phyloP scores from a whole-genome alignment of 768 basidiomycete genomes.

The Candolleomyces aberdarensis region DNA sequence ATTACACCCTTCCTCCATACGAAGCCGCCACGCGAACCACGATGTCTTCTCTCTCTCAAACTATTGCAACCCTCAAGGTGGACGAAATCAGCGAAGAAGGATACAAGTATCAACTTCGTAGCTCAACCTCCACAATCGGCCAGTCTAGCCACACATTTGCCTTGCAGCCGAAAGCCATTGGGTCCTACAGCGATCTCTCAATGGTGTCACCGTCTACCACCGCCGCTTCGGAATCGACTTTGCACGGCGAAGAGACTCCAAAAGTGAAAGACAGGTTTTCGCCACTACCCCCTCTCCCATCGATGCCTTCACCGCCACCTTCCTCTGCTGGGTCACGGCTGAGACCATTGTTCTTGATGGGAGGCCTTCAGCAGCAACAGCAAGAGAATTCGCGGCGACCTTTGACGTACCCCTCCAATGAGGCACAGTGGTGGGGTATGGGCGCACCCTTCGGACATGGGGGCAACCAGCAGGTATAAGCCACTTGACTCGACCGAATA shows the following conservation, averaged over 20 bases:
- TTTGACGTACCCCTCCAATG: slow-evolving; percentile 4
- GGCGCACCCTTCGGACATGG: no score
- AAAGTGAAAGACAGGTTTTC: neutral
- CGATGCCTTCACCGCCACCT: neutral
- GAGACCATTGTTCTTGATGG: neutral
- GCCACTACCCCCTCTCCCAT: neutral
- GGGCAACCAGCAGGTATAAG: no score
- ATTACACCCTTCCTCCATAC: slow-evolving; percentile 7
- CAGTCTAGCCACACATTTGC: neutral
- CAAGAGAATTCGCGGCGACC: neutral
- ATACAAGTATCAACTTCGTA: neutral
- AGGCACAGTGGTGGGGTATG: neutral
- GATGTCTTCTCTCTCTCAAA: neutral
- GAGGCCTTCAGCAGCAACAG: no score
- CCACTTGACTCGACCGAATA: no score
- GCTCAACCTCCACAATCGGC: neutral
- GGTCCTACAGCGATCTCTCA: slow-evolving; percentile 11
- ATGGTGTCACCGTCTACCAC: neutral
- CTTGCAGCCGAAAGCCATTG: slow-evolving; percentile 8
- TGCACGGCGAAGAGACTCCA: neutral
- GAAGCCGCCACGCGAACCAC: neutral
- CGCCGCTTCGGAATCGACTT: neutral
- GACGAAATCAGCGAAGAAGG: neutral
- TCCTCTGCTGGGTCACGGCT: neutral
- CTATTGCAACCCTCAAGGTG: neutral